Evolutionary conservation across 2,329 filamentous ascomycete genomes (phyloP), one percentile per base, ranked within the genome.

Genomic region (Colletotrichum sp.): DNA sequence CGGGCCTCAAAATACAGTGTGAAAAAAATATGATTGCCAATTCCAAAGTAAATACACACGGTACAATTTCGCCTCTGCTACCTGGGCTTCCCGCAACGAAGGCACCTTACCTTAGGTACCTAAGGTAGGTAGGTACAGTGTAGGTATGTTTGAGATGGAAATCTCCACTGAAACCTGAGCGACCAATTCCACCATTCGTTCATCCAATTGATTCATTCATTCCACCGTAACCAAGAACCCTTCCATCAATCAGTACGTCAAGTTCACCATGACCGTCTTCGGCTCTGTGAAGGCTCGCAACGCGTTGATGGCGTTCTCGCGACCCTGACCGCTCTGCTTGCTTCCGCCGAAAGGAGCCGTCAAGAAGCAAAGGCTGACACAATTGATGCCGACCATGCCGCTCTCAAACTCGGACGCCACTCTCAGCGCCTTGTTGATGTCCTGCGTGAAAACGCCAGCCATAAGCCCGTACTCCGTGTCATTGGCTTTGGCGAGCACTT

Each of bases 341-440:
- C 78, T 84, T 9, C 89, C 89, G 34, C 89, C 88, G 77, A 90
- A 90, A 0, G 89, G 88, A 4, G 84, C 82, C 6, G 73, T 81
- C 55, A 86, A 78, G 71, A 86, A 85, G 71, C 82, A 79, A 21
- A 84, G 76, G 71, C 81, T 84, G 63, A 86, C 80, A 61, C 83
- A 84, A 77, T 94, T 94, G 80, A 94, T 90, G 86, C 92, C 93
- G 5, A 94, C 92, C 89, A 93, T 94, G 34, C 93, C 93, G 14
- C 91, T 89, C 82, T 94, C 92, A 61, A 95, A 86, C 62, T 87
- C 85, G 4, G 87, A 84, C 3, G 88, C 85, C 4, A 91, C 83
- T 2, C 89, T 86, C 80, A 91, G 89, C 4, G 91, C 93, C 78
- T 89, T 90, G 79, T 90, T 90, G 79, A 94, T 90, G 80, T 94